Evolutionary conservation across 352 stramenopile genomes (phyloP), one percentile per base, ranked within the genome.

Genomic region (Globisporangium radiosum): DNA sequence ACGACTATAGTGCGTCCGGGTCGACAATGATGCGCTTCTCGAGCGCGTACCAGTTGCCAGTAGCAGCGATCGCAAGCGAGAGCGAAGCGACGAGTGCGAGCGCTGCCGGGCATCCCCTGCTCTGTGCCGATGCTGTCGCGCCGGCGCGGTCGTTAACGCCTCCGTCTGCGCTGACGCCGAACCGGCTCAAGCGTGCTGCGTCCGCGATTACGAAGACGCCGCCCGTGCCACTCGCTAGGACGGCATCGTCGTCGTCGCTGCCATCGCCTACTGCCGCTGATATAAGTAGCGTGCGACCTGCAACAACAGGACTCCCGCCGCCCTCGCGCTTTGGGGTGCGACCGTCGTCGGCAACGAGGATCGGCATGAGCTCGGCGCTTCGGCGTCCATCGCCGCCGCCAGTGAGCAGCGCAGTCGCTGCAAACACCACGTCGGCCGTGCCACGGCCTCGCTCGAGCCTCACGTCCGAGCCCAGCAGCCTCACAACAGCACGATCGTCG

Each of bases 131-230:
- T 0, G 42, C 47, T 15, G 36, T 37, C 4, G 37, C 43, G 4
- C 58, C 51, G 17, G 38, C 56, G 19, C 59, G 56, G 10, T 14
- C 25, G 7, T 53, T 52, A 17, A 63, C 56, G 14, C 62, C 63
- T n/a, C 40, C 57, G 25, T 59, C 59, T 9, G 48, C 59, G 13
- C 40, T 45, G n/a, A 45, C 56, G 15, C 51, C 61, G 19, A 73
- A 75, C 14, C 65, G 59, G 19, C 47, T 75, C 19, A 75, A 75
- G 37, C 65, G 69, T 33, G 56, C 69, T 19, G 69, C 69, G 10
- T 62, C 69, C 40, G 56, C 65, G 4, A 75, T 75, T 14, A 57
- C 69, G 8, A 71, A 67, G 56, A 75, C 69, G 11, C 65, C 65
- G 15, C 59, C 69, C 7, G 42, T 64, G 10, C 56, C 51, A 6